Evolutionary conservation across 2,329 filamentous ascomycete genomes (phyloP), one percentile per base, ranked within the genome.

Genomic region (Trichothecium sympodiale): DNA sequence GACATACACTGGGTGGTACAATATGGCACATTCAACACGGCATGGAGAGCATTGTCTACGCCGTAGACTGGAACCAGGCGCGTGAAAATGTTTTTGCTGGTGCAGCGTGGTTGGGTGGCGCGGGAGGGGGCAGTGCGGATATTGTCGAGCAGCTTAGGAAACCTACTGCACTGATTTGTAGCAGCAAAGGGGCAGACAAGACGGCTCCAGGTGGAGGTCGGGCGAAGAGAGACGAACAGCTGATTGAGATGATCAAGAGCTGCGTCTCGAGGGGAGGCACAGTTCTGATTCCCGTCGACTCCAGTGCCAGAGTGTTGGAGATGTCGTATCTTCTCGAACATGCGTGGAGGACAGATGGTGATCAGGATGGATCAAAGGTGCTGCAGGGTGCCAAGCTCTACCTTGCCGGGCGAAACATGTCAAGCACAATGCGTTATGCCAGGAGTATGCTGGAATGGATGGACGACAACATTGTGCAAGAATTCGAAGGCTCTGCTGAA

Each of bases 1-100:
- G 91, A 43, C 89, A 95, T 54, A 95, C 89, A 0, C 73, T 96
- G 1, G 91, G 91, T 56, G 91, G 91, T 38, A 96, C 91, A 17
- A 94, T 98, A 64, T 98, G 91, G 91, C 89, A 96, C 51, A 88
- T 98, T 44, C 89, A 96, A 51, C 87, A 96, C 62, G 87, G 88
- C 0, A 72, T 95, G 53, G 91, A 98, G 56, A 95, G 88, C 1
- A 89, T 98, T 29, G 88, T 98, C 1, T 96, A 98, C 50, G 89
- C 91, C 1, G 85, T 95, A 14, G 89, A 96, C 52, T 98, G 91
- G 91, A 95, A 95, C 49, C 88, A 95, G 59, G 86, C 83, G n/a
- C 77, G 86, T 46, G 91, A 98, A 55, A 94, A 94, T 59, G 87
- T 96, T 13, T 79, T 94, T 40, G 80, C 89, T 0, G 89, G 89